These are phyloP conservation scores for Piedraia hortae DNA, from an alignment of 2,329 filamentous ascomycete species.

Conservation along the genomic window DNA sequence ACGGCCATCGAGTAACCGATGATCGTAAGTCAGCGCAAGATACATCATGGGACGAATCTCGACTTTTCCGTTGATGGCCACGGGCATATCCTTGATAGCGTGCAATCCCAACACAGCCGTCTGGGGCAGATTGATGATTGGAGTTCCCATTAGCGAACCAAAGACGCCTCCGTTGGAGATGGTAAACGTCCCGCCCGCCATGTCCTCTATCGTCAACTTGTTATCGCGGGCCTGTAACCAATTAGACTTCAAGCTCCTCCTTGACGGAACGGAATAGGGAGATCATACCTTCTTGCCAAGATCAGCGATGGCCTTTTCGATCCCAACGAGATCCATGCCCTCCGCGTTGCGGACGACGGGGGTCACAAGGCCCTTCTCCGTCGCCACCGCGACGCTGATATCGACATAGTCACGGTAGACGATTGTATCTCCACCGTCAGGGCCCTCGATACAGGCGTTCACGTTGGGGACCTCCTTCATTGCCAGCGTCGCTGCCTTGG, in stretches of 20 bases:
- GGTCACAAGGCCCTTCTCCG: constrained; percentile 89
- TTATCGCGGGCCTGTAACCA: constrained; percentile 51
- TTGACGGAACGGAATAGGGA: background rate
- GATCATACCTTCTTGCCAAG: constrained; percentile 70
- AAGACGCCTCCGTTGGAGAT: constrained; percentile 96
- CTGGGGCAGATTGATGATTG: constrained; percentile 93
- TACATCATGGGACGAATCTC: constrained; percentile 99
- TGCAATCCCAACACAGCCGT: constrained; percentile 76
- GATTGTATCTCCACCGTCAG: constrained; percentile 84
- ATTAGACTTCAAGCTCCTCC: constrained; percentile 1
- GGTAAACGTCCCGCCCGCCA: constrained; percentile 94
- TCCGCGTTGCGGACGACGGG: constrained; percentile 89
- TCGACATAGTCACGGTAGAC: constrained; percentile 97
- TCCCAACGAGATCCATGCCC: constrained; percentile 58
- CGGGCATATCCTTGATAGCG: constrained; percentile 81
- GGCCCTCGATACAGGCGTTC: constrained; percentile 91
- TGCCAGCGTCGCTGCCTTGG: constrained; percentile 63
- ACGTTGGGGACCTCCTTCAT: constrained; percentile 88
- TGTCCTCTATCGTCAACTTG: constrained; percentile 95
- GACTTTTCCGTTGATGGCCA: constrained; percentile 76
- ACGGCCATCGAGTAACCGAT: constrained; percentile 78
- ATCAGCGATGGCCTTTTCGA: constrained; percentile 76
- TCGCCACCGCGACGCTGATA: constrained; percentile 87
- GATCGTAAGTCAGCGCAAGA: constrained; percentile 87
- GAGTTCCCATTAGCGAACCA: constrained; percentile 87